These are phyloP conservation scores for Umbelopsis ramanniana DNA, from an alignment of 192 early-diverging fungal species.

Conservation along the genomic window DNA sequence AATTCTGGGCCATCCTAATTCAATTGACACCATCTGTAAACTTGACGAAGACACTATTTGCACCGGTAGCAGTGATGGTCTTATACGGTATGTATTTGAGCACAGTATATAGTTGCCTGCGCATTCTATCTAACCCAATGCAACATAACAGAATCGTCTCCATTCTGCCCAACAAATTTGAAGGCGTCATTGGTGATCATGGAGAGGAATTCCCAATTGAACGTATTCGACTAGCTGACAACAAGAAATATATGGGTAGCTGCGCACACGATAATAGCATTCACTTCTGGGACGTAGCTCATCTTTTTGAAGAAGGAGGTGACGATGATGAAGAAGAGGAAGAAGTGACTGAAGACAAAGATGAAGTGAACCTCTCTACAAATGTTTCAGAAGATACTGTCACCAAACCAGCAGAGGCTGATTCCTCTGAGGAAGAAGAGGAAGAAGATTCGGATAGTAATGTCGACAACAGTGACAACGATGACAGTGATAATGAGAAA, in stretches of 20 bases:
- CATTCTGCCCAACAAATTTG: conserved; percentile 89
- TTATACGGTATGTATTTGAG: conserved; percentile 59
- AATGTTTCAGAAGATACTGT: neutral
- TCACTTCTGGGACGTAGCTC: conserved; percentile 85
- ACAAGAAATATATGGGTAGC: conserved; percentile 77
- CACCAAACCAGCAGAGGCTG: conserved; percentile 19
- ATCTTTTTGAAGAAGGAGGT: conserved; percentile 52
- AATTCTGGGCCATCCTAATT: conserved; percentile 91
- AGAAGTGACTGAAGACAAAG: conserved; percentile 47
- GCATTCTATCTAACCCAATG: neutral
- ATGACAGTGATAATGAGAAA: conserved; percentile 29
- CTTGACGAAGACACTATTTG: conserved; percentile 83
- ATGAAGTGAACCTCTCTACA: conserved; percentile 37
- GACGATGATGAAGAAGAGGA: conserved; percentile 53
- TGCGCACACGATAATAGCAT: conserved; percentile 87
- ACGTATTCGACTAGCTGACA: conserved; percentile 69
- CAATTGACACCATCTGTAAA: conserved; percentile 86
- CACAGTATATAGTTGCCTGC: neutral
- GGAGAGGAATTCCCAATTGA: conserved; percentile 88
- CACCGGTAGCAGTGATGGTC: conserved; percentile 93
- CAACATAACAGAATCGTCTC: conserved; percentile 60
- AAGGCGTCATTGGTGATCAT: conserved; percentile 90
- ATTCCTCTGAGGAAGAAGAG: conserved; percentile 32
- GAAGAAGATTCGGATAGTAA: conserved; percentile 32
- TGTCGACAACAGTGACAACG: conserved; percentile 33